Evolutionary conservation across 768 basidiomycete genomes (phyloP), one percentile per base, ranked within the genome.

Genomic region (Thelephora ganbajun): DNA sequence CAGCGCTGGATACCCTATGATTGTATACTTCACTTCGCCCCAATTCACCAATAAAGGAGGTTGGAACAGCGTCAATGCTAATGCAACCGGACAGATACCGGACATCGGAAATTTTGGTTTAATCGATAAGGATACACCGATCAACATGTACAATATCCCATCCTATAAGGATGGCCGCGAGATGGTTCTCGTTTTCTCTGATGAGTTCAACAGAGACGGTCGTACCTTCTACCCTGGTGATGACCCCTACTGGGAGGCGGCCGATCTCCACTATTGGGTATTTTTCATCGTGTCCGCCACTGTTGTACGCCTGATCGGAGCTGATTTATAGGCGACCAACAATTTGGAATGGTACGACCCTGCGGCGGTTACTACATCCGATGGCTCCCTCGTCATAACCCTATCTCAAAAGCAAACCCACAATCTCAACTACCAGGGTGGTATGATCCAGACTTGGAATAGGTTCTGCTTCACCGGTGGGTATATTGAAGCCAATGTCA

Each of bases 391-490:
- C 35, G 73, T 83, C 53, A 77, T 94, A 56, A 88, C 82, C 1
- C 64, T 94, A 55, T 76, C 63, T 22, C 61, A 73, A 59, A 84
- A 75, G 59, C 59, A 67, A 48, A 85, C 72, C 36, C 83, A 93
- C 59, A 74, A 73, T 49, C 66, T 93, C 48, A 61, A 84, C 49
- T 92, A 83, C 58, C 72, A 77, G 56, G 79, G 84, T 36, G 83
- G 59, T 13, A 66, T 88, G 69, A 65, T 87, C 58, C 65, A 76
- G 19, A 72, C 74, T 14, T 68, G 80, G 87, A 96, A 96, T 65
- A 92, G 94, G 63, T 86, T 98, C 53, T 97, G 89, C 66, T 92
- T 94, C 65, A 88, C 88, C 26, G 89, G 87, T 34, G 92, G 92
- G 35, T 69, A 87, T 49, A 68, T 92, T 45, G 79, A 86, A 53